Evolutionary conservation across 305 asterid species (phyloP).

Genomic region (Fraxinus platypoda): DNA sequence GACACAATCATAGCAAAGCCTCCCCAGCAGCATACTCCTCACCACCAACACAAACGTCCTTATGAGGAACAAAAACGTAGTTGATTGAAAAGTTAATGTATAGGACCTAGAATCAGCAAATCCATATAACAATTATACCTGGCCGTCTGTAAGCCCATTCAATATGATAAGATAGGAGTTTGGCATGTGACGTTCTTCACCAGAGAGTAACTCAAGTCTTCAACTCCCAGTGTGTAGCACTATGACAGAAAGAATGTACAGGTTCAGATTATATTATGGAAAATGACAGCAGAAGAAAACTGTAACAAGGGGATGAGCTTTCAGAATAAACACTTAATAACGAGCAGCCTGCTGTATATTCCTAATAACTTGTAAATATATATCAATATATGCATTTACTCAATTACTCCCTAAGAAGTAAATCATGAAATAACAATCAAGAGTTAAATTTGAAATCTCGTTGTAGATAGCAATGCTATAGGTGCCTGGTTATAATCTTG

Average conservation of each 20-base stretch:
- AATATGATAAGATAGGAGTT: slow-evolving; percentile 66
- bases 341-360: background rate
- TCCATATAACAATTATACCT: slow-evolving; percentile 34
- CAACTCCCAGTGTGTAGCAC: slow-evolving; percentile 83
- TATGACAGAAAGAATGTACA: slow-evolving; percentile 32
- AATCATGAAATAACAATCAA: background rate
- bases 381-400: no score
- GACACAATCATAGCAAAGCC: no score
- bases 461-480: background rate
- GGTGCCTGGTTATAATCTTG: background rate
- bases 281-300: background rate
- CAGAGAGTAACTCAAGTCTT: slow-evolving; percentile 73
- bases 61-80: no score
- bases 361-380: no score
- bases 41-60: background rate
- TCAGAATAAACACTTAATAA: background rate
- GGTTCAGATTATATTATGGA: background rate
- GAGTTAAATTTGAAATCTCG: background rate
- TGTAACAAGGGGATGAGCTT: background rate
- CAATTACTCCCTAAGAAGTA: background rate
- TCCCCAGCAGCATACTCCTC: no score
- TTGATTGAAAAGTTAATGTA: no score
- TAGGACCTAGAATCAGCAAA: no score
- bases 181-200: slow-evolving; percentile 89
- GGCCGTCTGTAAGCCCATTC: slow-evolving; percentile 79